Base-by-base conservation (phyloP, 148 eudicot genomes). In the Nyssa sinensis region DNA sequence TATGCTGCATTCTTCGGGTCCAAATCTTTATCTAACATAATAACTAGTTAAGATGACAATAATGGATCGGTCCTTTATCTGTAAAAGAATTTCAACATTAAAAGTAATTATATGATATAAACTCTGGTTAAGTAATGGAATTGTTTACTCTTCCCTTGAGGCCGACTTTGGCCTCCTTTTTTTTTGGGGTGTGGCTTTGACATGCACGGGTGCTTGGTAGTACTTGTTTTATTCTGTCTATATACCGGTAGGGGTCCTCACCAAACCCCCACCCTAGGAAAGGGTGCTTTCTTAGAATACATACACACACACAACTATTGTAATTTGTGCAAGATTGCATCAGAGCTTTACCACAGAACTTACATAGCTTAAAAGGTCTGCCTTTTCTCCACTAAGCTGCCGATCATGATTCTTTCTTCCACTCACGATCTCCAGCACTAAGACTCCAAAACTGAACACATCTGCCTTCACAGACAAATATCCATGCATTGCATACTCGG, bases 401-500 rank as follows among this genome's bases (percentile, higher is more conserved):
- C 66, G 72, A 27, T 80, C 87, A 67, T 70, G 31, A 65, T 86
- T 91, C 78, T 86, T 91, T 62, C 98, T 84, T 19, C 98, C 98
- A 76, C 98, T 82, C 67, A 93, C 90, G 74, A 93, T 85, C 85
- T 93, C 98, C 79, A 93, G 71, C 10, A 85, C 76, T 78, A 93
- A 67, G 58, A 93, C 65, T 66, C 98, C 98, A 61, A 84, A 93
- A 75, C 96, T 91, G 75, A 88, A 93, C 19, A 93, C 94, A 81
- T 93, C 96, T 2, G 96, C 79, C 83, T 93, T 93, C 64, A 93
- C 94, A 2, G 98, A 91, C 47, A 91, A 67, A 78, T 79, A 83
- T 70, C 98, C 98, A 64, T 74, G 88, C 82, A 89, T 83, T 53
- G 94, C 92, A 79, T 93, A 93, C 78, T 93, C 98, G 30, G 96